Percentiles rank a stretch among this genome's conserved stretches.
Conservation (phyloP, 164 flowering plant genomes). For the Brasenia schreberi region DNA sequence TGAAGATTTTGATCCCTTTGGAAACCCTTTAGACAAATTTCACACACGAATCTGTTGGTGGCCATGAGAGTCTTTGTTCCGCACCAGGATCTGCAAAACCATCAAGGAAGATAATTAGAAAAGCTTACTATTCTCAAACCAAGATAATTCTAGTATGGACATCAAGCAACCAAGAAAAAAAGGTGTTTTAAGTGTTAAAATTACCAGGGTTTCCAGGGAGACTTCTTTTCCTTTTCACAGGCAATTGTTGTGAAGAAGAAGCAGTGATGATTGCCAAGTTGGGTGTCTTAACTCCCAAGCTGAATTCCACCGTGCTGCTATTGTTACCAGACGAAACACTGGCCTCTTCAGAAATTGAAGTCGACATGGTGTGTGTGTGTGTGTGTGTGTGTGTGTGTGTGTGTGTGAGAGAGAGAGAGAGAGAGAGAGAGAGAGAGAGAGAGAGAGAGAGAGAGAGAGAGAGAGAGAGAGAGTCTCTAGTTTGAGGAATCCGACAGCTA, state of each 20-base stretch:
- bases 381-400: too few species aligned
- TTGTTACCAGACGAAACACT: constrained; percentile 38
- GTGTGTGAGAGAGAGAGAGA: background rate
- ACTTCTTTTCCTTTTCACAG: constrained; percentile 67
- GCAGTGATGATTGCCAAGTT: constrained; percentile 15
- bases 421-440: background rate
- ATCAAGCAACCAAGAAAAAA: background rate
- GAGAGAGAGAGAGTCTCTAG: background rate
- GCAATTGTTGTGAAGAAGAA: constrained; percentile 14
- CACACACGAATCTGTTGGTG: constrained; percentile 82
- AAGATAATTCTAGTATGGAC: background rate
- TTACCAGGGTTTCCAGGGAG: constrained; percentile 91
- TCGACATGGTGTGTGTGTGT: constrained; percentile 28
- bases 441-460: constrained; percentile 1
- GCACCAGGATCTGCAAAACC: constrained; percentile 68
- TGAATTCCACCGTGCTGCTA: background rate
- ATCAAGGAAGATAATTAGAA: background rate
- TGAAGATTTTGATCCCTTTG: constrained; percentile 96
- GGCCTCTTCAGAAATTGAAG: constrained; percentile 64
- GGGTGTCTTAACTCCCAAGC: background rate
- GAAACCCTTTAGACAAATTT: constrained; percentile 92
- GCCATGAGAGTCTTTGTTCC: constrained; percentile 70
- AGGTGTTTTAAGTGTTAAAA: background rate
- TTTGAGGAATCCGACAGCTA: background rate
- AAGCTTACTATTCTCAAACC: background rate